phyloP scores from a whole-genome alignment of 768 basidiomycete genomes.

The Leccinellum albellum region DNA sequence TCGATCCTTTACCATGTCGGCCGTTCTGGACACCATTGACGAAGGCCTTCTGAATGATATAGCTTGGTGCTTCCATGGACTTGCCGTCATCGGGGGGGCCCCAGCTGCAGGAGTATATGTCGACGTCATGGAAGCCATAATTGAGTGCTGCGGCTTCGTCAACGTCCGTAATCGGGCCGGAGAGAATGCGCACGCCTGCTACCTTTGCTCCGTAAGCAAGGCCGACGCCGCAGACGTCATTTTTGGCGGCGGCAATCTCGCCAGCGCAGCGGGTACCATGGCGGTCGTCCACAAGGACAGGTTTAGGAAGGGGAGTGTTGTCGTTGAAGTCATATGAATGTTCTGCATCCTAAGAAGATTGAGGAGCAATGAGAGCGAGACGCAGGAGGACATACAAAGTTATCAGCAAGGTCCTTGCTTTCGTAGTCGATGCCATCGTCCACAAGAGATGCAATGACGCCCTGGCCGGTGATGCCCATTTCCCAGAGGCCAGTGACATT shows the following conservation, averaged over 20 bases:
- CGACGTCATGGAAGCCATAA: slow-evolving; percentile 86
- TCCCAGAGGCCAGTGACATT: slow-evolving; percentile 95
- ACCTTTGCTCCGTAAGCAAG: slow-evolving; percentile 90
- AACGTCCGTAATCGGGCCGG: slow-evolving; percentile 89
- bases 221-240: slow-evolving; percentile 91
- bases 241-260: slow-evolving; percentile 90
- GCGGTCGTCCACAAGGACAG: slow-evolving; percentile 85
- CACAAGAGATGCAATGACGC: slow-evolving; percentile 82
- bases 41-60: slow-evolving; percentile 90
- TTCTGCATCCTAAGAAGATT: slow-evolving; percentile 60
- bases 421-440: slow-evolving; percentile 95
- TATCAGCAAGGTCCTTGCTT: slow-evolving; percentile 79
- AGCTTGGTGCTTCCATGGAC: slow-evolving; percentile 91
- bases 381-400: slow-evolving; percentile 68
- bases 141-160: slow-evolving; percentile 96
- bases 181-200: slow-evolving; percentile 92
- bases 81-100: slow-evolving; percentile 94
- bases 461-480: slow-evolving; percentile 82
- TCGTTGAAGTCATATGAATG: slow-evolving; percentile 98
- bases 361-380: background rate
- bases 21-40: slow-evolving; percentile 92
- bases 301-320: slow-evolving; percentile 81
- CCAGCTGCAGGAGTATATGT: slow-evolving; percentile 95
- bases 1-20: slow-evolving; percentile 81
- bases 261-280: slow-evolving; percentile 98